Evolutionary conservation across 2,329 filamentous ascomycete species (phyloP), one percentile per base, ranked within the genome.

Genomic region (Metarhizium album): DNA sequence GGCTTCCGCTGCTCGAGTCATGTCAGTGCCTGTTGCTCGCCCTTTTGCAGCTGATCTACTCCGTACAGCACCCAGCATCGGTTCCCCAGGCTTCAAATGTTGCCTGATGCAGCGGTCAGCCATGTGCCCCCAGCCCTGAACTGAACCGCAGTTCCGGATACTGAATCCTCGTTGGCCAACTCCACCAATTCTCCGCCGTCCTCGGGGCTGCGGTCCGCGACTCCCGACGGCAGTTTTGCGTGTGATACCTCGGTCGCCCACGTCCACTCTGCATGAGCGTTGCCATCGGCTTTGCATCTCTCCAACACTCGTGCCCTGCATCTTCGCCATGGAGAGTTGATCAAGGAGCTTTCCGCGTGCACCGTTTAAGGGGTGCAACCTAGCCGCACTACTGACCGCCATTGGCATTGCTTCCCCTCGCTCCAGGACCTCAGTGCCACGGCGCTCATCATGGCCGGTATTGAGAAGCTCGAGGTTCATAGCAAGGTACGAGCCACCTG

Each of bases 391-490:
- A 20, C 40, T 14, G 4, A 43, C 22, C 40, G 11, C 18, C 14
- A 14, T n/a, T 43, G 2, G 16, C 11, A 9, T n/a, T 24, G 11
- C 20, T 24, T 2, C 13, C 40, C 14, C 40, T 24, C 40, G 16
- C 40, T 6, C 22, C 40, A 24, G 22, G 43, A 6, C 29, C 9
- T 16, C 40, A 24, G 45, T 24, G 47, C 33, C 45, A 49, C 46
- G 14, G 22, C 16, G 13, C 11, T 14, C 45, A 57, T 40, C 58
- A 95, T 95, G 90, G 90, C 88, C 53, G 89, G 87, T 64, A 94
- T 97, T 75, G 93, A 98, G 74, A 88, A 94, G 73, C 78, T 98
- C 59, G 89, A 97, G 70, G 88, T 98, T 59, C 91, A 96, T 70
- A 95, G 90, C 82, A 95, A 94, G 83, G 91, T 93, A 45, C 22